A percentile compares a stretch with the other conserved stretches of the same genome.
Conservation (phyloP, 345 rosid genomes). For the Nephelium lappaceum region DNA sequence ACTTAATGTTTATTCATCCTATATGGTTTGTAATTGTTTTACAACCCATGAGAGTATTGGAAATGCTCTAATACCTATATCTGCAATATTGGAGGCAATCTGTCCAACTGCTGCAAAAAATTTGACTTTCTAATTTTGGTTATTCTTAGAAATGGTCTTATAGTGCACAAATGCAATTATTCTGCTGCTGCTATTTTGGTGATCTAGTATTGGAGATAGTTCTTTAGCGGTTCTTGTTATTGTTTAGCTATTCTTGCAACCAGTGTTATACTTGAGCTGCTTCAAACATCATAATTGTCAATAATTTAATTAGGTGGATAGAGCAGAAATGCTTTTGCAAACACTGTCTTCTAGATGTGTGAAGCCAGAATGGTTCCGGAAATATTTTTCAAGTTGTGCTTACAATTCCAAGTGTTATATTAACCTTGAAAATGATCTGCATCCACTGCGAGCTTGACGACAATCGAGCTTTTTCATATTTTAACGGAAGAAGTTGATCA, state of each 20-base stretch:
- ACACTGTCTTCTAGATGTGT: neutral
- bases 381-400: neutral
- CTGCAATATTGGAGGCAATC: neutral
- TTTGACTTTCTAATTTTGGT: neutral
- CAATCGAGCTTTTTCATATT: neutral
- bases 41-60: too few relatives aligned
- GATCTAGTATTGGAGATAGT: neutral
- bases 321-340: neutral
- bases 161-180: neutral
- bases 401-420: neutral
- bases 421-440: neutral
- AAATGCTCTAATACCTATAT: slow-evolving; percentile 3
- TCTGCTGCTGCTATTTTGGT: neutral
- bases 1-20: too few relatives aligned
- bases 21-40: too few relatives aligned
- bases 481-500: neutral
- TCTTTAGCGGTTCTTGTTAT: neutral
- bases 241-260: neutral
- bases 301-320: neutral
- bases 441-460: neutral
- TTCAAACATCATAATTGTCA: neutral
- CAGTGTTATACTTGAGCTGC: neutral
- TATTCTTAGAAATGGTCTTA: neutral
- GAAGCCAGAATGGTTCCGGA: neutral
- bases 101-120: neutral